Base-by-base conservation (phyloP, 208 protist genomes). In the Balamuthia mandrillaris region DNA sequence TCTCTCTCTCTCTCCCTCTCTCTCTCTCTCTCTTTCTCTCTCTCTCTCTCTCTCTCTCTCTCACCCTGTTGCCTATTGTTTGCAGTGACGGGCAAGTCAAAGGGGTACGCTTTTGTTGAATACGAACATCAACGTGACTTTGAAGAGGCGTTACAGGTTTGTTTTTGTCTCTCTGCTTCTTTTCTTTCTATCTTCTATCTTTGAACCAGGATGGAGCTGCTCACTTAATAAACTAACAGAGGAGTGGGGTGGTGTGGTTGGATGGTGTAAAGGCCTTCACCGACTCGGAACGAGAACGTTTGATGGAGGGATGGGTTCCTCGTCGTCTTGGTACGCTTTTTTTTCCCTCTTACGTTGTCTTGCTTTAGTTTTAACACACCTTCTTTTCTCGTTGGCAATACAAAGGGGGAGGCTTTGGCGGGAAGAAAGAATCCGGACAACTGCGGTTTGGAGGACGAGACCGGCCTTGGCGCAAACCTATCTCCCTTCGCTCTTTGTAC, bases 401-500 rank as follows among this genome's bases (percentile, higher is more conserved):
- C 3, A 42, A 42, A 86, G 78, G 81, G 2, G 86, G 86, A 5
- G 86, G 86, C 29, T 45, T 87, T 9, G 86, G 86, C 2, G 86
- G 86, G 29, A 63, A 72, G 56, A 88, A 90, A 49, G 87, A 87
- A 37, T 88, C 82, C 12, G 87, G 84, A 21, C 87, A 90, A 60
- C 27, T 90, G 10, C 70, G 87, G 42, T 90, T 90, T 44, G 87
- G 87, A 0, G 87, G 87, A 31, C 42, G 87, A 24, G 87, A 87
- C 42, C 33, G 87, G 31, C 87, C 87, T 0, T 89, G 85, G 79
- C 66, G 72, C 12, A 31, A 68, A 39, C 84, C 84, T 63, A 63
- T 79, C 45, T 49, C 27, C 31, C 9, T 9, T n/a, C n/a, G n/a
- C n/a, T n/a, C n/a, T n/a, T n/a, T n/a, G n/a, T n/a, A n/a, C n/a